Base-by-base conservation (phyloP, 1,284 basidiomycete species). In the Apiotrichum gracile region DNA sequence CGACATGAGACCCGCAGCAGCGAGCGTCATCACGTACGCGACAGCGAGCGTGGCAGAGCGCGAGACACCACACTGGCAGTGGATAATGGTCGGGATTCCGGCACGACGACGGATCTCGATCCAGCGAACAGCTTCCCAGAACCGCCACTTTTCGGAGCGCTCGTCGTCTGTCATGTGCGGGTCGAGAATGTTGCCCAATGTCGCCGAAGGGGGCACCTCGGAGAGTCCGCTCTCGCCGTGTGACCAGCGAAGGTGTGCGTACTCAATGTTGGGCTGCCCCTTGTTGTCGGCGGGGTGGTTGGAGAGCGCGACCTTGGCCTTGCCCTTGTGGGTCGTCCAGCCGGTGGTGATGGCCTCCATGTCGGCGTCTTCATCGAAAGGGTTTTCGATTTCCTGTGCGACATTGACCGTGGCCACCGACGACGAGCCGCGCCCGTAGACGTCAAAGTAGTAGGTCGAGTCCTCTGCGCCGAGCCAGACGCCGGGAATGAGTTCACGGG, bases 61-160 rank as follows among this genome's bases (percentile, higher is more conserved):
- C 22, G 91, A 96, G 26, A 97, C 89, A 61, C 93, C 93, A 74
- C 92, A 96, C 77, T 97, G 93, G 73, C 91, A 96, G 72, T 96
- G 92, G 52, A 96, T 85, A 60, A 96, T 79, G 47, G 92, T 83
- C 58, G 87, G 87, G 49, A 87, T 85, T 47, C 84, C 83, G 56
- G 84, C 82, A 52, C 81, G 78, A 46, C 89, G 74, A 43, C 87
- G 85, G 35, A 81, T 79, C 71, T 93, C 91, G 57, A 88, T 81
- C 68, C 91, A 93, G 17, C 80, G 72, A 79, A 93, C 87, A 1
- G 86, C 88, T 19, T 81, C 80, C 60, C 84, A 83, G 73, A 92
- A 91, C 31, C 87, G 87, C 70, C 69, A 71, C 24, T 56, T 58
- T 9, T 53, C 46, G 8, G 19, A 19, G 21, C 14, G 25, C n/a